A percentile compares a stretch with the other conserved stretches of the same genome.
Evolutionary conservation across 495 filamentous ascomycete species (phyloP).

Genomic region (Penicillium cataractarum): DNA sequence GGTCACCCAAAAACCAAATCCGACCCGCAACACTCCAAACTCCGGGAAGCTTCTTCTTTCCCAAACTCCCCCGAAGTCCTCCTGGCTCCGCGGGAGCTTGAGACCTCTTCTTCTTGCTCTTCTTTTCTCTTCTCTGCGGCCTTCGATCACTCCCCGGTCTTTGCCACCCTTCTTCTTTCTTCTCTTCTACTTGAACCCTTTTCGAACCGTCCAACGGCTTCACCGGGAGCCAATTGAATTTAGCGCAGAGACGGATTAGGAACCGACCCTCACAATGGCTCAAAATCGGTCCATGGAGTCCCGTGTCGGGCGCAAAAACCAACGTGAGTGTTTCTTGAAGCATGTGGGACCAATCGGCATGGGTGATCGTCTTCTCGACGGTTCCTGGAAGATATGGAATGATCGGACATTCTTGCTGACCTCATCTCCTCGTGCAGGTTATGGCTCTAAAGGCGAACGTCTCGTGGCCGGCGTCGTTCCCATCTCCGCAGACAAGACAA

Average conservation of each 20-base stretch:
- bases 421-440: slow-evolving; percentile 59
- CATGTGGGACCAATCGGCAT: slow-evolving; percentile 24
- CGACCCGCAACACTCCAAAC: neutral
- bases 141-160: slow-evolving; percentile 11
- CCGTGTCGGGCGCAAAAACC: slow-evolving; percentile 73
- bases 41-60: slow-evolving; percentile 17
- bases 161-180: slow-evolving; percentile 13
- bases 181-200: slow-evolving; percentile 6
- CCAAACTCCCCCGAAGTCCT: slow-evolving; percentile 13
- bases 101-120: slow-evolving; percentile 15
- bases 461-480: slow-evolving; percentile 95
- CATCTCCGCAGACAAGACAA: slow-evolving; percentile 69
- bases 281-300: slow-evolving; percentile 74
- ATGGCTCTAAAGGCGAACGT: slow-evolving; percentile 87
- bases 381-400: neutral
- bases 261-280: slow-evolving; percentile 52
- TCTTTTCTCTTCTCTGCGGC: slow-evolving; percentile 11
- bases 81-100: slow-evolving; percentile 25
- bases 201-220: neutral
- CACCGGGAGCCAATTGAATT: slow-evolving; percentile 3
- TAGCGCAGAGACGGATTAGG: slow-evolving; percentile 10
- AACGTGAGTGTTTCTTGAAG: slow-evolving; percentile 61
- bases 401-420: slow-evolving; percentile 18
- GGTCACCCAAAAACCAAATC: slow-evolving; percentile 4
- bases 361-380: neutral